Base-by-base conservation (phyloP, 148 eudicot genomes). In the Fagopyrum tataricum region DNA sequence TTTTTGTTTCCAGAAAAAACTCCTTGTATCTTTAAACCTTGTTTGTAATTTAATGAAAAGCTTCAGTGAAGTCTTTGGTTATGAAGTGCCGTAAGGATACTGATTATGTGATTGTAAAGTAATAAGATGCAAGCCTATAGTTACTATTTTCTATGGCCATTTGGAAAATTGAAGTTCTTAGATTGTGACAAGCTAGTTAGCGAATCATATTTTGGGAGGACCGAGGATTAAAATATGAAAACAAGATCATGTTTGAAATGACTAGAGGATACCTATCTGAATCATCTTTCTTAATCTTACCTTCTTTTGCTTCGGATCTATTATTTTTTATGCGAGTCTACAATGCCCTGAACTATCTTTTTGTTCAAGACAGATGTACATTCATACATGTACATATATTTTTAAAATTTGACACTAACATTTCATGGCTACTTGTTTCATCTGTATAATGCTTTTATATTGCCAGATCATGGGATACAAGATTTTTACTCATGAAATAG, bases 401-500 rank as follows among this genome's bases (percentile, higher is more conserved):
- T 4, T 5, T 7, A 23, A 58, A 58, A 21, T 0, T 23, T 59
- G 66, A 24, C 40, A 59, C 66, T 9, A 64, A 64, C 3, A 31
- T 14, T 64, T 64, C 43, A 64, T 64, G 69, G 41, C 37, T 64
- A 37, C 20, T 64, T 14, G 14, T 64, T 18, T 64, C 69, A 64
- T 64, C 44, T 43, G 37, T 6, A 14, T 43, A 64, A 64, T 14
- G 44, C 43, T 64, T 31, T 64, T 43, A 17, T 58, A 23, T 74
- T 74, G 80, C 76, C 96, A 93, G 98, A 88, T 94, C 79, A 94
- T 91, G 93, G 93, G 97, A 64, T 94, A 89, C 85, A 94, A 94
- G 79, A 94, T 94, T 71, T 91, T 86, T 80, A 91, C 96, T 79
- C 94, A 91, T 80, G 96, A 91, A 88, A 90, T 94, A 76, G 86